Conservation (phyloP, 805 yeast genomes). For the Jamesozyma gamospora region DNA sequence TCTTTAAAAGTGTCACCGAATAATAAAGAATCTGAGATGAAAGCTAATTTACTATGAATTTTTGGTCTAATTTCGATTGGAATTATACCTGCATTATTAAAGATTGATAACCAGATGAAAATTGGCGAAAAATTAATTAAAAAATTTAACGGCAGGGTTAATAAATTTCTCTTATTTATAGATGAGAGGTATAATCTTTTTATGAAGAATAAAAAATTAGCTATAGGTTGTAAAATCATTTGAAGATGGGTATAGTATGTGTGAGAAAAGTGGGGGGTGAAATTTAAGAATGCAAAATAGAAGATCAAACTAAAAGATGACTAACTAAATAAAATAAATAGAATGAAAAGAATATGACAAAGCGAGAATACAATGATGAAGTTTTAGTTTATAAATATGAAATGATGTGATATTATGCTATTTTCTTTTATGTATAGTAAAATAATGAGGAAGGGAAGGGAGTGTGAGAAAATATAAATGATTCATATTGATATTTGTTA, state of each 20-base stretch:
- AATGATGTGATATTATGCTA: too few species aligned
- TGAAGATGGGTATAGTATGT: not conserved
- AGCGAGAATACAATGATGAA: too few species aligned
- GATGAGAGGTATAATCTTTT: conserved; percentile 9
- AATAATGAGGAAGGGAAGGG: too few species aligned
- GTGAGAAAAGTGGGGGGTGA: not conserved
- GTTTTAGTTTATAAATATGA: too few species aligned
- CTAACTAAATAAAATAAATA: too few species aligned
- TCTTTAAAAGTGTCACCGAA: conserved; percentile 27
- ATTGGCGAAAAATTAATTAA: conserved; percentile 43
- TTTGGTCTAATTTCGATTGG: conserved; percentile 46
- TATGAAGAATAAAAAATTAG: too few species aligned
- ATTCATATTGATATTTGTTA: too few species aligned
- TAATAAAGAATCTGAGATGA: conserved; percentile 22
- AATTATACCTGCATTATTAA: conserved; percentile 49
- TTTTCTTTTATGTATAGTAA: too few species aligned
- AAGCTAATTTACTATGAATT: conserved; percentile 42
- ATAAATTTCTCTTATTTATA: conserved; percentile 31
- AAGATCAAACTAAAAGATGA: too few species aligned
- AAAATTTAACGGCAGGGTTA: conserved; percentile 37
- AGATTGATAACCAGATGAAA: conserved; percentile 44
- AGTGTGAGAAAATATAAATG: too few species aligned
- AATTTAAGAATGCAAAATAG: too few species aligned
- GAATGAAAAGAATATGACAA: not conserved
- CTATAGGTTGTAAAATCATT: not conserved